Percentiles rank a stretch among this genome's conserved stretches.
Conservation (phyloP, 1,284 basidiomycete species). For the Cryptococcus sp. region DNA sequence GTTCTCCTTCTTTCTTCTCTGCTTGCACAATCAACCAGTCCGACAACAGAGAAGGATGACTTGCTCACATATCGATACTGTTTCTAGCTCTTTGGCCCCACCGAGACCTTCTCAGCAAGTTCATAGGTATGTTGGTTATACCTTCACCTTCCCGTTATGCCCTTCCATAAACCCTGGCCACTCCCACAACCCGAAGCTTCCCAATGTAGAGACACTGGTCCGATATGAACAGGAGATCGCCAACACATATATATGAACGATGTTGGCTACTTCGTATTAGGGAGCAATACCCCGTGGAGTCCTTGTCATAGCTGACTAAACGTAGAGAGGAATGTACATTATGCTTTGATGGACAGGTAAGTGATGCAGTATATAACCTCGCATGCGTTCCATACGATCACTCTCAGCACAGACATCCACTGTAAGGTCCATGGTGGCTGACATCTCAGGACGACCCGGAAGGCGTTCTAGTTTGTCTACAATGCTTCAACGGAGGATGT, state of each 20-base stretch:
- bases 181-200: no score
- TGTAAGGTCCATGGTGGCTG: no score
- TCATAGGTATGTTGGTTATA: constrained; percentile 35
- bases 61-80: constrained; percentile 33
- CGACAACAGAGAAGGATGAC: constrained; percentile 10
- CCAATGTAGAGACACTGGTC: no score
- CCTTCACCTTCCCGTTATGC: neutral
- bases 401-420: no score
- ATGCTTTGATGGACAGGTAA: constrained; percentile 89
- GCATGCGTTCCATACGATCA: neutral
- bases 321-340: constrained; percentile 59
- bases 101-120: constrained; percentile 41
- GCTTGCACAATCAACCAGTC: neutral
- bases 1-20: neutral
- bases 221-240: no score
- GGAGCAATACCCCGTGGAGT: no score
- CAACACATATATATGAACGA: no score
- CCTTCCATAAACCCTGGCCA: neutral
- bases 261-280: no score
- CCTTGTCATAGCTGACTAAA: constrained; percentile 2
- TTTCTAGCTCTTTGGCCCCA: constrained; percentile 23
- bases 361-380: neutral
- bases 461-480: constrained; percentile 85
- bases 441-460: constrained; percentile 59
- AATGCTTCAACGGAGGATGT: constrained; percentile 92